Conservation (phyloP, 345 rosid genomes). For the Aethionema arabicum region DNA sequence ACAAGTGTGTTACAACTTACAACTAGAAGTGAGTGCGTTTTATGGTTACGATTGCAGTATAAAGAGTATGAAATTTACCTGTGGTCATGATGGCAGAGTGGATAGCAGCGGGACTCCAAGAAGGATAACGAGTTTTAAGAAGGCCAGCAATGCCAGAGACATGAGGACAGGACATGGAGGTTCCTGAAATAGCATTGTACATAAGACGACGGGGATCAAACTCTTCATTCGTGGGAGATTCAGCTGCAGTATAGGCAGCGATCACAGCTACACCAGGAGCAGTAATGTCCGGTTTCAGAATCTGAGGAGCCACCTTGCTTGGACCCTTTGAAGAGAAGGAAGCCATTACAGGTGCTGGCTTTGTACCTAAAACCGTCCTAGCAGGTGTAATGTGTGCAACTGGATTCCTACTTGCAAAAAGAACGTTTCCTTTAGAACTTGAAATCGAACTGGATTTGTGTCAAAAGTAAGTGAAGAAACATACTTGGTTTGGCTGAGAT, state of each 20-base stretch:
- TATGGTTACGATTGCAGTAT: not conserved
- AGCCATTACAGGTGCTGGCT: conserved; percentile 77
- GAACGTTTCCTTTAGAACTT: not conserved
- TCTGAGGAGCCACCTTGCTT: conserved; percentile 51
- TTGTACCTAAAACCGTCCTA: conserved; percentile 39
- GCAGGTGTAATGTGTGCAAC: conserved; percentile 51
- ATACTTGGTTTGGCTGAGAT: conserved; percentile 56
- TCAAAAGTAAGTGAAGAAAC: conserved; percentile 1
- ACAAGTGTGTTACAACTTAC: not conserved
- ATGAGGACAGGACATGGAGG: conserved; percentile 94
- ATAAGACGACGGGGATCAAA: conserved; percentile 55
- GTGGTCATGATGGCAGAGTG: conserved; percentile 79
- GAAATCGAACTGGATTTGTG: not conserved
- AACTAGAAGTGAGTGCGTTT: not conserved
- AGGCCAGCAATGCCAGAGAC: conserved; percentile 76
- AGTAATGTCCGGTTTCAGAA: conserved; percentile 80
- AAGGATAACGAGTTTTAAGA: conserved; percentile 64
- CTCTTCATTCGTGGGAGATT: conserved; percentile 49
- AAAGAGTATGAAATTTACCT: conserved; percentile 37
- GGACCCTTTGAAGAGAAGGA: conserved; percentile 84
- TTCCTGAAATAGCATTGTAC: conserved; percentile 61
- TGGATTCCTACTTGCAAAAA: conserved; percentile 46
- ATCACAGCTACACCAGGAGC: conserved; percentile 86
- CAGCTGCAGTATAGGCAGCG: conserved; percentile 66
- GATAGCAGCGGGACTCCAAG: conserved; percentile 85